phyloP scores from a whole-genome alignment of 768 basidiomycete species.

The Cubamyces lactineus region DNA sequence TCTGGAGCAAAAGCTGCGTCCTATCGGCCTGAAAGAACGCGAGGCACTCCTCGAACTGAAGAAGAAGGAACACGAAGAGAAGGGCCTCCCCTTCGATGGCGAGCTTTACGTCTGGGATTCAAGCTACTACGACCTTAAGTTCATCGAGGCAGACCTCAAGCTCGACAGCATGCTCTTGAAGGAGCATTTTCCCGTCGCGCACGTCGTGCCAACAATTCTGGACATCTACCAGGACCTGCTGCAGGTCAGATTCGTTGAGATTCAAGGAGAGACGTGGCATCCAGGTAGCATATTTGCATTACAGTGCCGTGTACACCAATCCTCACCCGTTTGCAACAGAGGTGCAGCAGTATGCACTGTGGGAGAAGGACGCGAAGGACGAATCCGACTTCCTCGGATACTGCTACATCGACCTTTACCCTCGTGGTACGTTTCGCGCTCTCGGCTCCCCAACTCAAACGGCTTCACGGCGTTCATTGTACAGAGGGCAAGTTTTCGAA shows the following conservation, averaged over 20 bases:
- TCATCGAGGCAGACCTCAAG: conserved; percentile 62
- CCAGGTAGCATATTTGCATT: conserved; percentile 48
- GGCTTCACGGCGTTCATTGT: background rate
- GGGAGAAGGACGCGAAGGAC: conserved; percentile 76
- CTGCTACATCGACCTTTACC: conserved; percentile 87
- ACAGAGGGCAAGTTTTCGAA: conserved; percentile 79
- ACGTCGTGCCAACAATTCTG: conserved; percentile 81
- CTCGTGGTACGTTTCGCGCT: conserved; percentile 56
- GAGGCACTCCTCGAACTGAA: conserved; percentile 73
- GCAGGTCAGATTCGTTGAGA: conserved; percentile 63
- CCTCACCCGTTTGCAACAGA: conserved; percentile 43
- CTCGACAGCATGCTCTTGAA: conserved; percentile 81
- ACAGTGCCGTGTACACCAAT: background rate
- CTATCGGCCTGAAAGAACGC: conserved; percentile 70
- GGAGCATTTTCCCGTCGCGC: conserved; percentile 85
- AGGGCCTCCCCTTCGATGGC: conserved; percentile 65
- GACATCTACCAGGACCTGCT: conserved; percentile 85
- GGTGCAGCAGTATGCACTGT: conserved; percentile 82
- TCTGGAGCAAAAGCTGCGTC: conserved; percentile 70
- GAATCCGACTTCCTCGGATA: conserved; percentile 80
- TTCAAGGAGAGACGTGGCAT: conserved; percentile 76
- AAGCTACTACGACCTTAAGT: conserved; percentile 69
- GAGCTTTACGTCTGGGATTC: conserved; percentile 87
- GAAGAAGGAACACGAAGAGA: conserved; percentile 66
- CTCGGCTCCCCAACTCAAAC: background rate